Conservation (phyloP, 768 basidiomycete species). For the Terana coerulea region DNA sequence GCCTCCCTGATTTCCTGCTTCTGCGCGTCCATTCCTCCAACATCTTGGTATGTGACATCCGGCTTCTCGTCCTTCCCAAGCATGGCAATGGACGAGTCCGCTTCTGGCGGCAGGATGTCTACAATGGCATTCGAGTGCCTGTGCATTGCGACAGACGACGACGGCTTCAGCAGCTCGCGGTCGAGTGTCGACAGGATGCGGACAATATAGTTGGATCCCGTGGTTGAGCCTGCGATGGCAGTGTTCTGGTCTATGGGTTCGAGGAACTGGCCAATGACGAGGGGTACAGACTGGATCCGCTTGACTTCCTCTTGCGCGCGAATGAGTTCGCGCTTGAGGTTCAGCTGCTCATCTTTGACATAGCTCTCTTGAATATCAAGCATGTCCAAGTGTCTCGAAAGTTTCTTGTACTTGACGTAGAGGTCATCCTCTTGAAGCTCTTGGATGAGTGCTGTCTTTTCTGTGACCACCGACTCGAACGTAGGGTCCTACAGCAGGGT, state of each 20-base stretch:
- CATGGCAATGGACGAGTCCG: conserved; percentile 96
- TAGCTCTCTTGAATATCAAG: conserved; percentile 93
- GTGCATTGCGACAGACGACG: conserved; percentile 96
- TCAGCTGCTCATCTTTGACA: conserved; percentile 98
- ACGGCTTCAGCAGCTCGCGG: conserved; percentile 95
- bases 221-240: conserved; percentile 96
- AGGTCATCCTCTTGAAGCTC: conserved; percentile 89
- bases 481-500: conserved; percentile 68
- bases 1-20: conserved; percentile 99
- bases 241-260: conserved; percentile 98
- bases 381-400: conserved; percentile 92
- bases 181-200: conserved; percentile 96
- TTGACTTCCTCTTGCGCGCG: conserved; percentile 99
- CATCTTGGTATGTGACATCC: conserved; percentile 89
- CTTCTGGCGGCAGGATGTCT: conserved; percentile 97
- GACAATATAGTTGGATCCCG: conserved; percentile 97
- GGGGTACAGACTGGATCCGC: conserved; percentile 96
- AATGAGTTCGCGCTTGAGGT: conserved; percentile 95
- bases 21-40: conserved; percentile 96
- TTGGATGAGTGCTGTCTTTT: conserved; percentile 83
- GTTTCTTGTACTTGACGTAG: conserved; percentile 96
- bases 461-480: conserved; percentile 81
- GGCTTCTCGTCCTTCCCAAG: conserved; percentile 93
- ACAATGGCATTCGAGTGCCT: conserved; percentile 98
- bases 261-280: conserved; percentile 98